These are phyloP conservation scores for Trypanosoma vivax DNA, from an alignment of 208 protist genomes.

Conservation along the genomic window DNA sequence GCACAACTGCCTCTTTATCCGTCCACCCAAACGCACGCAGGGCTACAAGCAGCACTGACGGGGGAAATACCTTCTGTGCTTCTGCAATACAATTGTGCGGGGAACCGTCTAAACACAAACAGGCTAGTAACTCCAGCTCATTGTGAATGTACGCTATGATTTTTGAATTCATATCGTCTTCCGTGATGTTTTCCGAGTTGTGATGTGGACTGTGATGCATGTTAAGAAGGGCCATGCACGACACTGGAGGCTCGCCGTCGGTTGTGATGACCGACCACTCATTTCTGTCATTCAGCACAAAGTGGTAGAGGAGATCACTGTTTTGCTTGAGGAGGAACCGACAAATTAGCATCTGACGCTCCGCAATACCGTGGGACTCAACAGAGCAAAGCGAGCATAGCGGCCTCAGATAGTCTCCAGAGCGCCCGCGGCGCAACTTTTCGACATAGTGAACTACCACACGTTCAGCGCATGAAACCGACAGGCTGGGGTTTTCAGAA, in stretches of 20 bases:
- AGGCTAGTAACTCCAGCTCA: slow-evolving; percentile 49
- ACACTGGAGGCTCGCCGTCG: slow-evolving; percentile 4
- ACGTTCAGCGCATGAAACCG: slow-evolving; percentile 27
- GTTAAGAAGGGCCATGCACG: slow-evolving; percentile 34
- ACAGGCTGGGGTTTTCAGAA: slow-evolving; percentile 46
- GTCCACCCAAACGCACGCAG: slow-evolving; percentile 39
- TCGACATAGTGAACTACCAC: slow-evolving; percentile 41
- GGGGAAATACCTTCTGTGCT: slow-evolving; percentile 34
- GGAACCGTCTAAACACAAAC: slow-evolving; percentile 60
- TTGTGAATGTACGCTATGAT: slow-evolving; percentile 30
- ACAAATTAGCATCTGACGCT: slow-evolving; percentile 51
- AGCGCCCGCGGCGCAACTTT: slow-evolving; percentile 17
- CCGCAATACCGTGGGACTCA: slow-evolving; percentile 34
- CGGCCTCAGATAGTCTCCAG: slow-evolving; percentile 44
- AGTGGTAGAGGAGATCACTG: slow-evolving; percentile 29
- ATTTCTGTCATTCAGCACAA: slow-evolving; percentile 20
- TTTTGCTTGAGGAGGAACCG: slow-evolving; percentile 56
- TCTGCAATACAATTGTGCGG: slow-evolving; percentile 34
- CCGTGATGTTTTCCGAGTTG: too few relatives aligned
- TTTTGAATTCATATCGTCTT: slow-evolving; percentile 13
- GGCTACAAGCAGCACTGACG: slow-evolving; percentile 33
- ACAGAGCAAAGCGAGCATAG: slow-evolving; percentile 50
- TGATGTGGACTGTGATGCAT: background rate
- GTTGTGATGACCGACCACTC: slow-evolving; percentile 10
- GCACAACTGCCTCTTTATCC: slow-evolving; percentile 29